These are phyloP conservation scores for Solanum commersonii DNA, from an alignment of 257 asterid genomes.

Conservation along the genomic window DNA sequence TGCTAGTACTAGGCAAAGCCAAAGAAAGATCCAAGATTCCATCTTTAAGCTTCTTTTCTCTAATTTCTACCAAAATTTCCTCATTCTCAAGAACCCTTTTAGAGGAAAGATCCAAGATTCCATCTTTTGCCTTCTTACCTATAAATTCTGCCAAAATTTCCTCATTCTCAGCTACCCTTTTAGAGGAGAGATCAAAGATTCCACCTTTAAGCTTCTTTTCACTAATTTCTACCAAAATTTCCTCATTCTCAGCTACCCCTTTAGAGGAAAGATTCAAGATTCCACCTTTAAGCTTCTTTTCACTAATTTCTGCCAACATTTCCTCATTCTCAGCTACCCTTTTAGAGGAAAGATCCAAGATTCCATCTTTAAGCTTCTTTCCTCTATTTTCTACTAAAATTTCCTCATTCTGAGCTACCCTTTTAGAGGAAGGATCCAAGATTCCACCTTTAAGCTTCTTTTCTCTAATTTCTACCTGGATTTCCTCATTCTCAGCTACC, in stretches of 20 bases:
- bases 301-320: constrained; percentile 33
- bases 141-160: not conserved
- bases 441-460: constrained; percentile 75
- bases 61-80: not conserved
- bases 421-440: constrained; percentile 49
- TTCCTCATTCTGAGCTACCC: constrained; percentile 36
- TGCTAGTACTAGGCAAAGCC: constrained; percentile 43
- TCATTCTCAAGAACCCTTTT: not conserved
- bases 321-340: constrained; percentile 40
- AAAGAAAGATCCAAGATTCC: constrained; percentile 36
- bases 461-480: constrained; percentile 34
- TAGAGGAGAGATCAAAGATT: constrained; percentile 52
- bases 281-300: constrained; percentile 69
- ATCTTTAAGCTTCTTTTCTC: not conserved
- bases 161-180: constrained; percentile 42
- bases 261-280: constrained; percentile 52
- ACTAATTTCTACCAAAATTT: constrained; percentile 32
- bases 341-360: constrained; percentile 51
- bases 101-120: not conserved
- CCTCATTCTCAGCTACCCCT: constrained; percentile 42
- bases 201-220: constrained; percentile 74
- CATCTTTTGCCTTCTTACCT: not conserved
- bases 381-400: constrained; percentile 31
- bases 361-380: constrained; percentile 69
- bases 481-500: constrained; percentile 34